These are phyloP conservation scores for Cardamine resedifolia DNA, from an alignment of 345 rosid genomes.

Conservation along the genomic window DNA sequence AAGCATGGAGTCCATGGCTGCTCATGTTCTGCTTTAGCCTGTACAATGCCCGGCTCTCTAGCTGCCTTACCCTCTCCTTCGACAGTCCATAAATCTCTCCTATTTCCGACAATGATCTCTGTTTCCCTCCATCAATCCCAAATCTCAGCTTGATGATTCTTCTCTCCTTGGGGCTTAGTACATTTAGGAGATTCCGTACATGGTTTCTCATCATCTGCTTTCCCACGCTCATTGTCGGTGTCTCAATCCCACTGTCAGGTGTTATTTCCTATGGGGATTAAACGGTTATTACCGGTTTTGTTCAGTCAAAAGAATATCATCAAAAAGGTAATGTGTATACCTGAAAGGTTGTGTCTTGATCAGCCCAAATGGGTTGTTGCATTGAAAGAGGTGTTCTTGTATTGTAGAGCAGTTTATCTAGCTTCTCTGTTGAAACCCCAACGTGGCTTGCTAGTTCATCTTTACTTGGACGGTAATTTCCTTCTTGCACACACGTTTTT, in stretches of 20 bases:
- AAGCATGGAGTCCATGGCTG: conserved; percentile 60
- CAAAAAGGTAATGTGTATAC: conserved; percentile 44
- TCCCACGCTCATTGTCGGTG: conserved; percentile 54
- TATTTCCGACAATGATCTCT: conserved; percentile 62
- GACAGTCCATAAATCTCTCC: conserved; percentile 63
- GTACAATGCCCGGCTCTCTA: conserved; percentile 70
- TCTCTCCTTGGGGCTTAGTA: conserved; percentile 61
- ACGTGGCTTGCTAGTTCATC: conserved; percentile 67
- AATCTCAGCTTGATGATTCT: conserved; percentile 70
- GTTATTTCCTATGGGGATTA: conserved; percentile 52
- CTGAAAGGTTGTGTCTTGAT: conserved; percentile 74
- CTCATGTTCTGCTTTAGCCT: conserved; percentile 67
- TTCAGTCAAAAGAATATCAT: background rate
- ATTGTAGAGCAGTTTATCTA: conserved; percentile 49
- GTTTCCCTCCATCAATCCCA: conserved; percentile 68
- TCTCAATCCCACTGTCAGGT: conserved; percentile 64
- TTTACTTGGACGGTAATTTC: conserved; percentile 53
- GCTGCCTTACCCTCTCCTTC: conserved; percentile 76
- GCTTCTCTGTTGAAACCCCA: conserved; percentile 61
- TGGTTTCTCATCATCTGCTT: conserved; percentile 76
- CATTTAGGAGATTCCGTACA: conserved; percentile 53
- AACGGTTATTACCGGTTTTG: conserved; percentile 1
- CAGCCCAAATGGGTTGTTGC: conserved; percentile 76
- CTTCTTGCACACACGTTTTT: conserved; percentile 55
- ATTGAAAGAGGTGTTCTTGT: conserved; percentile 69